These are phyloP conservation scores for Plectosphaerella sp. DNA, from an alignment of 2,329 filamentous ascomycete genomes.

Conservation along the genomic window DNA sequence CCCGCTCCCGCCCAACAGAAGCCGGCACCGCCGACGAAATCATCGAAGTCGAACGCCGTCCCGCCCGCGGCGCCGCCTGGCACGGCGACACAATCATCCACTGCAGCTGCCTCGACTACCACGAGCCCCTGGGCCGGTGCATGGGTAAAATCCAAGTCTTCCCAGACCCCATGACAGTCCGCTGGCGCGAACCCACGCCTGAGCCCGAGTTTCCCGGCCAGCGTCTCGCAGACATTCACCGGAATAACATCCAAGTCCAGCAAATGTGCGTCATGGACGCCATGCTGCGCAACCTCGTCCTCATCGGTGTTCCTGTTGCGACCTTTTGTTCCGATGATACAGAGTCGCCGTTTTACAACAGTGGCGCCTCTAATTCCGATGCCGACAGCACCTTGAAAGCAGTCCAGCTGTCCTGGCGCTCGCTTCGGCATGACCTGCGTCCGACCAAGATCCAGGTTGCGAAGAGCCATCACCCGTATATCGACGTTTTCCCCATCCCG, in stretches of 20 bases:
- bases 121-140: neutral
- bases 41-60: neutral
- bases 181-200: neutral
- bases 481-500: slow-evolving; percentile 20
- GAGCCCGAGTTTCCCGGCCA: neutral
- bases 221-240: neutral
- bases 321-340: slow-evolving; percentile 17
- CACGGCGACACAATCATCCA: neutral
- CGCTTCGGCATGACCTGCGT: slow-evolving; percentile 16
- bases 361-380: neutral
- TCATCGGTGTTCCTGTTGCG: slow-evolving; percentile 16
- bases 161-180: neutral
- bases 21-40: neutral
- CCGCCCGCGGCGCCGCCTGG: neutral
- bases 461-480: slow-evolving; percentile 14
- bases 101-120: neutral
- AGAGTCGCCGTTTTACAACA: slow-evolving; percentile 21
- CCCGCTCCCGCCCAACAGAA: neutral
- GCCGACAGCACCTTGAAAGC: slow-evolving; percentile 6
- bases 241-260: neutral
- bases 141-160: neutral
- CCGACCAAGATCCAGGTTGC: slow-evolving; percentile 17
- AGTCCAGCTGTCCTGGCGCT: slow-evolving; percentile 16
- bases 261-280: neutral
- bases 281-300: neutral